Base-by-base conservation (phyloP, 495 filamentous ascomycete genomes). In the Penicillium salamii region DNA sequence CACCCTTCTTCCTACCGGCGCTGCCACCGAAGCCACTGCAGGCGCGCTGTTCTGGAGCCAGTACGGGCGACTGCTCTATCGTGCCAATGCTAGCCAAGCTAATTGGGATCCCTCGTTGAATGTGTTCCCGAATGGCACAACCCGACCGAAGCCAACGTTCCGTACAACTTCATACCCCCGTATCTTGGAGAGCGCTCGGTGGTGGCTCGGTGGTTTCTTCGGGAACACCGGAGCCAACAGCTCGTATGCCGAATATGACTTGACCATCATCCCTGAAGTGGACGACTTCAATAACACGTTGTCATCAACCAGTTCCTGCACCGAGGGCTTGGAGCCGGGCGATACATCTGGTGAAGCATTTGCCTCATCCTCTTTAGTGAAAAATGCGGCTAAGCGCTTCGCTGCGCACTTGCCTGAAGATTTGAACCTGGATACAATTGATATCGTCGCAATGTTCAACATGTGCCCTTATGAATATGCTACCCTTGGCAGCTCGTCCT, bases 401-500 rank as follows among this genome's bases (percentile, higher is more conserved):
- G 42, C 62, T 2, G 18, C 37, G 0, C 54, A 42, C 31, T 40
- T 73, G 1, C 63, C 66, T 0, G 3, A 28, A 0, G 72, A 70
- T 41, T 76, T 82, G 54, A 69, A 78, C 31, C 78, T 78, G 50
- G 76, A 71, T 0, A 28, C 75, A 3, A 46, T 59, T 7, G 79
- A 84, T 48, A 66, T 72, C 1, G 80, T 82, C 14, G 73, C 71
- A 12, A 78, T 82, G 39, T 77, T 84, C 28, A 71, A 65, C 50
- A 48, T 71, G 11, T 73, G 68, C 46, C 54, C 58, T 5, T 73
- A 70, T 33, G 70, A 73, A 26, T 56, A 57, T 45, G 60, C 68
- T 6, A 57, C 52, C 13, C 52, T 67, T 9, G 59, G 61, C 15
- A 42, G 21, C 13, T 71, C 63, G 0, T 56, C 66, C 2, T 81